Evolutionary conservation across 169 alveolate genomes (phyloP).

Genomic region (Plasmodium vinckei): DNA sequence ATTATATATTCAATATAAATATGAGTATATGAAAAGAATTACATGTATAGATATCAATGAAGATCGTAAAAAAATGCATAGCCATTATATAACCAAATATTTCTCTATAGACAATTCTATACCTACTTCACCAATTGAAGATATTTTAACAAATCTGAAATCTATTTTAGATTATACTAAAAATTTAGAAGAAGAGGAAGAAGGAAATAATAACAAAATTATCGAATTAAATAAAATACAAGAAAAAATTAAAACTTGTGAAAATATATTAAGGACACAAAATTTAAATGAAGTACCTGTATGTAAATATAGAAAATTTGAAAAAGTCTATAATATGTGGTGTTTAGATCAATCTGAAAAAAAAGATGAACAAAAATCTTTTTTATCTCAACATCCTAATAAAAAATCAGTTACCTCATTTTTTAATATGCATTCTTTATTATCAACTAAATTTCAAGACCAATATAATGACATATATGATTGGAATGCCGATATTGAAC

Average conservation of each 20-base stretch:
- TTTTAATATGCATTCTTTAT: slow-evolving; percentile 48
- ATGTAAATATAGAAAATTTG: slow-evolving; percentile 58
- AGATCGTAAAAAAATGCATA: background rate
- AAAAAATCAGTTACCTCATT: slow-evolving; percentile 36
- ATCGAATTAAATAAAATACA: slow-evolving; percentile 20
- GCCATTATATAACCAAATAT: slow-evolving; percentile 33
- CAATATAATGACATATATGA: slow-evolving; percentile 37
- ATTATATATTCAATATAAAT: slow-evolving; percentile 24
- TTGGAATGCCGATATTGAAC: slow-evolving; percentile 53
- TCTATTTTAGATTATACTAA: slow-evolving; percentile 16
- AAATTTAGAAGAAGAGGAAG: slow-evolving; percentile 51
- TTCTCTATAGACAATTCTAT: slow-evolving; percentile 58
- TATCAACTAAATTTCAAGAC: slow-evolving; percentile 62
- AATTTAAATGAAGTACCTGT: slow-evolving; percentile 66
- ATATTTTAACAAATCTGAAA: slow-evolving; percentile 31
- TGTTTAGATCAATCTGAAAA: slow-evolving; percentile 38
- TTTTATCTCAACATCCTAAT: slow-evolving; percentile 29
- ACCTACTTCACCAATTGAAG: slow-evolving; percentile 72
- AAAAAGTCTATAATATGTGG: slow-evolving; percentile 72
- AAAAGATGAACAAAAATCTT: slow-evolving; percentile 17
- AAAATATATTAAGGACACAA: slow-evolving; percentile 59
- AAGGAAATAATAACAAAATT: slow-evolving; percentile 11
- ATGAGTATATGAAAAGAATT: slow-evolving; percentile 20
- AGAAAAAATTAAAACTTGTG: slow-evolving; percentile 68
- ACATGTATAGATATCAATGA: background rate